These are phyloP conservation scores for Kluyveromyces marxianus DNA, from an alignment of 1,139 yeast genomes.

Conservation along the genomic window DNA sequence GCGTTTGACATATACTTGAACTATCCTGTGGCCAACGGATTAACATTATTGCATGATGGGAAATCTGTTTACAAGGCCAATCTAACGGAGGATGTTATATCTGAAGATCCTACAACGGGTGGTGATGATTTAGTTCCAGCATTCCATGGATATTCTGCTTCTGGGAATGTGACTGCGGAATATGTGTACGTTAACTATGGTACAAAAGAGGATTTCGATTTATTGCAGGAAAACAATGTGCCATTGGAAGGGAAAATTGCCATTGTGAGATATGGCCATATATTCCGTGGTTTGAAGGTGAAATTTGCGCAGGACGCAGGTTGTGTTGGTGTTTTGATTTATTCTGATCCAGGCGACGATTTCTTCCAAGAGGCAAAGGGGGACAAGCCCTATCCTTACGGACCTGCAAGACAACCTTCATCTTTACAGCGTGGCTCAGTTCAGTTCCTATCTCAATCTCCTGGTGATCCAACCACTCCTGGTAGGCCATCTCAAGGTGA, in stretches of 20 bases:
- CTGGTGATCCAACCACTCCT: constrained; percentile 91
- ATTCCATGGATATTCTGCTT: constrained; percentile 64
- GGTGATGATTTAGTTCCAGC: constrained; percentile 48
- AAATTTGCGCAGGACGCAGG: constrained; percentile 61
- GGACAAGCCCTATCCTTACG: constrained; percentile 52
- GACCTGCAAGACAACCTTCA: constrained; percentile 63
- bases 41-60: constrained; percentile 35
- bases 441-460: constrained; percentile 63
- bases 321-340: constrained; percentile 52
- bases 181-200: constrained; percentile 60
- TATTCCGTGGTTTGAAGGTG: constrained; percentile 61
- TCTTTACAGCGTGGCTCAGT: constrained; percentile 79
- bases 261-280: constrained; percentile 50
- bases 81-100: constrained; percentile 60
- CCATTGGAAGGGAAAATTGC: constrained; percentile 47
- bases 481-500: constrained; percentile 61
- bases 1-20: constrained; percentile 54
- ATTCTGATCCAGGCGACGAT: constrained; percentile 65
- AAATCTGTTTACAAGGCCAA: constrained; percentile 48
- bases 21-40: constrained; percentile 50
- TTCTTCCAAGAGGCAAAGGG: constrained; percentile 45
- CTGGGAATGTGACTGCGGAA: constrained; percentile 55
- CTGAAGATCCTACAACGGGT: constrained; percentile 62
- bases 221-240: constrained; percentile 39
- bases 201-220: constrained; percentile 44